phyloP scores from a whole-genome alignment of 1,284 basidiomycete genomes.

The Ustilago trichophora region DNA sequence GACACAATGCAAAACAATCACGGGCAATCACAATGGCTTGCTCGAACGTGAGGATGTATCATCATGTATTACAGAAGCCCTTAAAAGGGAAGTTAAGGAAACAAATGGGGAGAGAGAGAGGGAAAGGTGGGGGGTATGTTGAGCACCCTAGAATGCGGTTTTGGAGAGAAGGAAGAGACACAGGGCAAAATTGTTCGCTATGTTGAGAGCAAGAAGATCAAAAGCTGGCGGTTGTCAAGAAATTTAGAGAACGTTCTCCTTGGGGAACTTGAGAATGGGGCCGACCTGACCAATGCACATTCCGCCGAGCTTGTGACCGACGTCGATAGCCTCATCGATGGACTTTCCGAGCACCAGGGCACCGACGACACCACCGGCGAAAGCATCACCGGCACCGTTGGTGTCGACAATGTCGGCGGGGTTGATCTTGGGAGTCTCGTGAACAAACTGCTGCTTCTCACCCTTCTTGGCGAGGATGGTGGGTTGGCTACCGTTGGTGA shows the following conservation, averaged over 20 bases:
- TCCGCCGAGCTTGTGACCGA: slow-evolving; percentile 86
- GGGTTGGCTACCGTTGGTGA: slow-evolving; percentile 87
- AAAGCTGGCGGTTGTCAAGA: too few relatives aligned
- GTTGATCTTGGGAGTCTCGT: slow-evolving; percentile 69
- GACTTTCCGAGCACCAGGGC: slow-evolving; percentile 83
- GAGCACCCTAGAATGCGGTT: slow-evolving; percentile 40
- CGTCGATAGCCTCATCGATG: slow-evolving; percentile 80
- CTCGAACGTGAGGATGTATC: background rate
- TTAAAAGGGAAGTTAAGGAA: background rate
- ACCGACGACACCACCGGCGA: slow-evolving; percentile 95
- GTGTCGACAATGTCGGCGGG: slow-evolving; percentile 80
- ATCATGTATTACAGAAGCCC: slow-evolving; percentile 10
- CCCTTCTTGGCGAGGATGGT: slow-evolving; percentile 80
- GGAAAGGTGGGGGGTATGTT: slow-evolving; percentile 35
- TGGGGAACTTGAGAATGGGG: slow-evolving; percentile 65
- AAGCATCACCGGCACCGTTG: slow-evolving; percentile 98
- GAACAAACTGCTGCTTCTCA: slow-evolving; percentile 69
- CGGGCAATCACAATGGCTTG: too few relatives aligned
- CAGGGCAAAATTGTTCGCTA: slow-evolving; percentile 15
- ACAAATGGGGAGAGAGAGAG: background rate
- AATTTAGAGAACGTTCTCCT: slow-evolving; percentile 58
- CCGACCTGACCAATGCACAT: slow-evolving; percentile 88
- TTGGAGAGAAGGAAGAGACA: background rate
- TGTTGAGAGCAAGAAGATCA: slow-evolving; percentile 34
- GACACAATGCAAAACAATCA: too few relatives aligned